Evolutionary conservation across 495 filamentous ascomycete species (phyloP).

Genomic region (Articulospora tetracladia): DNA sequence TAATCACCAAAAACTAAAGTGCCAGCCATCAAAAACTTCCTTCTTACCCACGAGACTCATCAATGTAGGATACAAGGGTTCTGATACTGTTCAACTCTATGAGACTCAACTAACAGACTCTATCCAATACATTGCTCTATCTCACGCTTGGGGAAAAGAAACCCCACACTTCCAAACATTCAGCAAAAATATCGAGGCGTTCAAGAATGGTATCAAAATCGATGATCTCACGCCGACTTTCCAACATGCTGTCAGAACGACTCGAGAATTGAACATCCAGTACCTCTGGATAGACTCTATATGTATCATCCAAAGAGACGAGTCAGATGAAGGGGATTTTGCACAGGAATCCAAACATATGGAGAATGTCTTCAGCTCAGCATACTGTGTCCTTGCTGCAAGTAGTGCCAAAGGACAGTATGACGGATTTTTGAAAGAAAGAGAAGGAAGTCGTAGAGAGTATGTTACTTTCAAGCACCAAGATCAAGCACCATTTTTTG

Average conservation of each 20-base stretch:
- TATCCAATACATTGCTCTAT: constrained; percentile 20
- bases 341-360: constrained; percentile 11
- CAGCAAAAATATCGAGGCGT: constrained; percentile 2
- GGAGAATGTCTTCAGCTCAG: constrained; percentile 15
- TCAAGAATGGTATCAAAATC: constrained; percentile 12
- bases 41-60: constrained; percentile 7
- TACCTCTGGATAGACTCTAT: constrained; percentile 13
- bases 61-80: neutral
- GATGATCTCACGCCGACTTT: constrained; percentile 16
- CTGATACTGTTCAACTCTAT: neutral
- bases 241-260: constrained; percentile 20
- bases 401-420: constrained; percentile 12
- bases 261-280: constrained; percentile 19
- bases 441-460: neutral
- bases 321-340: constrained; percentile 8
- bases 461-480: constrained; percentile 1
- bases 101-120: constrained; percentile 1
- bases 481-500: neutral
- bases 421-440: constrained; percentile 17
- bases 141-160: constrained; percentile 20
- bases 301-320: neutral
- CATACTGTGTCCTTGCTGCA: constrained; percentile 19
- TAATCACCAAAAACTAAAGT: constrained; percentile 7
- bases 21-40: neutral
- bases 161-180: constrained; percentile 7